Evolutionary conservation across 805 yeast species (phyloP), one percentile per base, ranked within the genome.

Genomic region (Saturnispora besseyi): DNA sequence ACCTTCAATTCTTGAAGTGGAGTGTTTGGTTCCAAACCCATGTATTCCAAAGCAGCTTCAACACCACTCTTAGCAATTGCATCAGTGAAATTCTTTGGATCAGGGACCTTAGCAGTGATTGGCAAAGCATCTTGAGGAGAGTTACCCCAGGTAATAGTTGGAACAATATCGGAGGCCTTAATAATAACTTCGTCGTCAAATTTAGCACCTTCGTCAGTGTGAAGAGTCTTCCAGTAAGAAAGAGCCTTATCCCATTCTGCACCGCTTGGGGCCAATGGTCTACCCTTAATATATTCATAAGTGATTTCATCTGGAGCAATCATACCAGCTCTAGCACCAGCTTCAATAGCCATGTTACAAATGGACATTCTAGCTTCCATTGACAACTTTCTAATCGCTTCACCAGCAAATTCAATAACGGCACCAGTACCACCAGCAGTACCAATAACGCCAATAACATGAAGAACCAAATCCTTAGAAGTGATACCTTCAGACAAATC

Each of bases 271-370:
- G 96, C 91, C 59, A 93, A 76, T 41, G 98, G 97, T 65, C 96
- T 80, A 54, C 95, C 96, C 72, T 90, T 82, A 61, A 93, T 75
- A 70, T 93, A 93, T 52, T 84, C 83, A 62, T 84, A 87, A 29
- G 98, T 91, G 48, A 67, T 81, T 56, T 89, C 85, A 65, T 93
- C 99, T 9, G 99, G 99, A 57, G 84, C 86, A 66, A 93, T 91
- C 97, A 93, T 88, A 71, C 99, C 99, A 28, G 99, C 98, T 73
- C 99, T 84, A 15, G 99, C 99, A 72, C 99, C 99, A 53, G 85
- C 99, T 73, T 93, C 99, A 62, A 93, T 91, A 43, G 98, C 83
- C 99, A 93, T 93, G 68, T 93, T 93, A 78, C 99, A 93, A 75
- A 93, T 93, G 49, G 98, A 89, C 99, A 93, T 93, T 71, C 99